These are phyloP conservation scores for Remersonia thermophila DNA, from an alignment of 2,329 filamentous ascomycete species.

Conservation along the genomic window DNA sequence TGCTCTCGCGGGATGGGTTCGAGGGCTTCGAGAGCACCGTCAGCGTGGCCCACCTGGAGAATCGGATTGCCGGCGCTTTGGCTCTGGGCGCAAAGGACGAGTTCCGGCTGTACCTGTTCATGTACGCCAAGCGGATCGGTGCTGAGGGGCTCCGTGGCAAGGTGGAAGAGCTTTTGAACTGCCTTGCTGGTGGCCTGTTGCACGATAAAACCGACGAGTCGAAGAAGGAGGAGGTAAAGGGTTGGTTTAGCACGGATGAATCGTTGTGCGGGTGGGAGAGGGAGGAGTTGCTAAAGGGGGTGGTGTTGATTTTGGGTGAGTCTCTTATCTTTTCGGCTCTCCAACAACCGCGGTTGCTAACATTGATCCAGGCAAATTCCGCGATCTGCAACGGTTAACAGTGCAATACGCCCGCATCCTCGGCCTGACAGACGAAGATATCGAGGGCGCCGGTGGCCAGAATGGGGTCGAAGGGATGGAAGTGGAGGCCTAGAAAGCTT, in stretches of 20 bases:
- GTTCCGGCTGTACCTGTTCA: conserved; percentile 87
- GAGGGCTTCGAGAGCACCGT: conserved; percentile 85
- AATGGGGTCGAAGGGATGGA: conserved; percentile 15
- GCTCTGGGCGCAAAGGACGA: conserved; percentile 80
- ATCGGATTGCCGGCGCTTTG: conserved; percentile 78
- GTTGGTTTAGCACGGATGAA: conserved; percentile 55
- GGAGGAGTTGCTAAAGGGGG: conserved; percentile 75
- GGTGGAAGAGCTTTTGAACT: conserved; percentile 82
- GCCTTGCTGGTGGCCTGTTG: conserved; percentile 60
- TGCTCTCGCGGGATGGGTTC: conserved; percentile 80
- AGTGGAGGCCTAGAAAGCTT: no score
- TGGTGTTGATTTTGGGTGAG: conserved; percentile 84
- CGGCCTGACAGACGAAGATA: conserved; percentile 40
- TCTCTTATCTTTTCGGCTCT: conserved; percentile 12
- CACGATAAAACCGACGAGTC: conserved; percentile 38
- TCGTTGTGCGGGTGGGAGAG: conserved; percentile 85
- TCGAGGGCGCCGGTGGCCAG: conserved; percentile 24
- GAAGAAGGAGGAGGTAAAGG: conserved; percentile 35
- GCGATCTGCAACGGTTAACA: conserved; percentile 86
- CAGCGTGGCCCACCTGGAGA: conserved; percentile 90
- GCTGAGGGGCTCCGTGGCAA: conserved; percentile 79
- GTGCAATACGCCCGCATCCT: conserved; percentile 85
- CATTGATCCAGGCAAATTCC: conserved; percentile 67
- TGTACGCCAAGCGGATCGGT: conserved; percentile 93
- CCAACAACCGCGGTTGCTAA: no score